Conservation (phyloP, 169 alveolate species). For the Plasmodium gallinaceum region DNA sequence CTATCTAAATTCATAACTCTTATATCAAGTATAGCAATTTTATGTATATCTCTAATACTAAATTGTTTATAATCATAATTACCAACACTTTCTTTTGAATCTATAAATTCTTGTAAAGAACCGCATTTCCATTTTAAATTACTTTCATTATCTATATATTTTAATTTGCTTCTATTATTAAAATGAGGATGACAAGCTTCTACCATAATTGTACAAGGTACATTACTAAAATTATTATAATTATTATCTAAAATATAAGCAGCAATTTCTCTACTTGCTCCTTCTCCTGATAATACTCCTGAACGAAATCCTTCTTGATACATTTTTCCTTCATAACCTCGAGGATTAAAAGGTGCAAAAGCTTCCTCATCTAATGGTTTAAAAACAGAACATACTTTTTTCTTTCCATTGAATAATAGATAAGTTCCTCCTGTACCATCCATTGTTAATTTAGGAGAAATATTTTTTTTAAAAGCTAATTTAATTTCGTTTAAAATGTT, state of each 20-base stretch:
- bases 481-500: slow-evolving; percentile 89
- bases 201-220: slow-evolving; percentile 98
- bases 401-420: slow-evolving; percentile 90
- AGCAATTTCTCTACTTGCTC: slow-evolving; percentile 99
- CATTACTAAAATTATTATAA: slow-evolving; percentile 92
- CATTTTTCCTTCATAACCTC: slow-evolving; percentile 96
- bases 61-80: slow-evolving; percentile 94
- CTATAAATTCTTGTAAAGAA: slow-evolving; percentile 90
- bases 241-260: slow-evolving; percentile 95
- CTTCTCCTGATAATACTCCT: slow-evolving; percentile 98
- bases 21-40: slow-evolving; percentile 96
- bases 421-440: slow-evolving; percentile 99
- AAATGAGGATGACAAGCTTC: slow-evolving; percentile 96
- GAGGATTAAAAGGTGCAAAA: slow-evolving; percentile 98
- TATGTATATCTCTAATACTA: slow-evolving; percentile 96
- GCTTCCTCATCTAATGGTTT: slow-evolving; percentile 99
- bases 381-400: slow-evolving; percentile 94
- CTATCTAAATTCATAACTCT: slow-evolving; percentile 98
- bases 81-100: slow-evolving; percentile 94
- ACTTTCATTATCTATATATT: slow-evolving; percentile 75
- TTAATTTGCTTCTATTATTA: slow-evolving; percentile 84
- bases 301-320: slow-evolving; percentile 95
- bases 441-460: slow-evolving; percentile 96
- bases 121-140: slow-evolving; percentile 91
- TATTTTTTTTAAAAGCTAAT: slow-evolving; percentile 93